Conservation (phyloP, 441 rosid genomes). For the Arabidopsis hybrid region DNA sequence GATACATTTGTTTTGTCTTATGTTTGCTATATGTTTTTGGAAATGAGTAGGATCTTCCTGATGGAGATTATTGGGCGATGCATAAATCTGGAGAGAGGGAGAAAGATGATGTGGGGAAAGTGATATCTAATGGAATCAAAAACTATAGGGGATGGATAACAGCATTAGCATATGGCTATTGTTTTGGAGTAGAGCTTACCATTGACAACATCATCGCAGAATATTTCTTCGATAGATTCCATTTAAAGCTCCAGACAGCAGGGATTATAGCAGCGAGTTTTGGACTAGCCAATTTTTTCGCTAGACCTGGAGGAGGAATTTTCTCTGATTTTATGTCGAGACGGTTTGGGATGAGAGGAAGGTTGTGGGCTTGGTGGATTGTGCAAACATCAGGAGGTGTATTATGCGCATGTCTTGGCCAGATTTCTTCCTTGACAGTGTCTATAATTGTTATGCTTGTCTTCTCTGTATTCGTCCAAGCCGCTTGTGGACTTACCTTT, state of each 20-base stretch:
- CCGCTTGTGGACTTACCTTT: conserved; percentile 78
- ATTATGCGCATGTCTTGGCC: conserved; percentile 59
- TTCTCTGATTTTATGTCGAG: conserved; percentile 54
- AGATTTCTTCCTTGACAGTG: conserved; percentile 46
- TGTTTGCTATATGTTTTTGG: background rate
- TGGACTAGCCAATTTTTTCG: conserved; percentile 64
- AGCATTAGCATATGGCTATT: conserved; percentile 71
- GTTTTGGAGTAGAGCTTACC: conserved; percentile 79
- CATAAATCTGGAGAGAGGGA: conserved; percentile 60
- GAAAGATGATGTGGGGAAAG: conserved; percentile 53
- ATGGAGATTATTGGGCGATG: conserved; percentile 56
- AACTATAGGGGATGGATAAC: conserved; percentile 76
- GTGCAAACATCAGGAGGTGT: conserved; percentile 69
- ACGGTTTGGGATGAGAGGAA: conserved; percentile 79
- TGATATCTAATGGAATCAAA: conserved; percentile 49
- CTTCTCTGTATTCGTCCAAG: conserved; percentile 75
- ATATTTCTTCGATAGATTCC: conserved; percentile 74
- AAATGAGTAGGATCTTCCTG: conserved; percentile 51
- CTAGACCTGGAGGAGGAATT: conserved; percentile 74
- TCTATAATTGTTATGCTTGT: conserved; percentile 63
- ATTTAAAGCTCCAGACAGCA: conserved; percentile 70
- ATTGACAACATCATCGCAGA: conserved; percentile 76
- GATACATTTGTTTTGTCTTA: background rate
- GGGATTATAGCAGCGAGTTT: conserved; percentile 80
- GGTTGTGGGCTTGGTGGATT: conserved; percentile 74